Evolutionary conservation across 2,329 filamentous ascomycete species (phyloP).

Genomic region (Onygenales sp.): DNA sequence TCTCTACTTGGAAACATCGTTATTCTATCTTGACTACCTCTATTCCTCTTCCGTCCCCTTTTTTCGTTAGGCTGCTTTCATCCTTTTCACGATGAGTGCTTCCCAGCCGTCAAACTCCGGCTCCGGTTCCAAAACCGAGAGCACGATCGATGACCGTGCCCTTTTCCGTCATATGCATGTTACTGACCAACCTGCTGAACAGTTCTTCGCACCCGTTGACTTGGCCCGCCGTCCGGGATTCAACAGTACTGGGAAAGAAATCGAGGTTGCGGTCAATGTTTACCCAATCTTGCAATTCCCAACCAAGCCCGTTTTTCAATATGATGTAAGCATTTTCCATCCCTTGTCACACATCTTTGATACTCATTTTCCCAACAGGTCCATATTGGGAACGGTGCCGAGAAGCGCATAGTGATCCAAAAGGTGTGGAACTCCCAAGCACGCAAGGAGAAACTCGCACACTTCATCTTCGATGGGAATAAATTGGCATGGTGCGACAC

Average conservation of each 20-base stretch:
- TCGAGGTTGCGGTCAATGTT: slow-evolving; percentile 59
- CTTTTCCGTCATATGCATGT: slow-evolving; percentile 6
- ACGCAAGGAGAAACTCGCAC: slow-evolving; percentile 47
- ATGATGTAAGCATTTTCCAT: slow-evolving; percentile 56
- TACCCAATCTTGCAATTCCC: slow-evolving; percentile 58
- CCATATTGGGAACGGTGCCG: slow-evolving; percentile 50
- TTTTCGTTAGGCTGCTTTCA: neutral
- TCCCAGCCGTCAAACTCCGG: neutral
- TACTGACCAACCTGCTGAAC: slow-evolving; percentile 9
- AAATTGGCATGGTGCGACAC: slow-evolving; percentile 69
- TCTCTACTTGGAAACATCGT: neutral
- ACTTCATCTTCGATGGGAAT: slow-evolving; percentile 72
- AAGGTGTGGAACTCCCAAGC: slow-evolving; percentile 64
- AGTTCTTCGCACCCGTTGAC: slow-evolving; percentile 17
- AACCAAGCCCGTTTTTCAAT: slow-evolving; percentile 61
- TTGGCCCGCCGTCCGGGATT: slow-evolving; percentile 43
- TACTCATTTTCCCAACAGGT: slow-evolving; percentile 42
- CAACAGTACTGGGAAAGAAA: slow-evolving; percentile 48
- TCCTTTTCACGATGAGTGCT: slow-evolving; percentile 1
- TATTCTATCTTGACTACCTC: neutral
- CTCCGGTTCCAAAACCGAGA: neutral
- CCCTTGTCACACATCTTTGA: neutral
- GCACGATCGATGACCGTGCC: neutral
- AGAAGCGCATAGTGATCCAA: slow-evolving; percentile 59
- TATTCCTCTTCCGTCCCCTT: neutral